Evolutionary conservation across 2,329 filamentous ascomycete species (phyloP).

Genomic region (Colletotrichum sp.): DNA sequence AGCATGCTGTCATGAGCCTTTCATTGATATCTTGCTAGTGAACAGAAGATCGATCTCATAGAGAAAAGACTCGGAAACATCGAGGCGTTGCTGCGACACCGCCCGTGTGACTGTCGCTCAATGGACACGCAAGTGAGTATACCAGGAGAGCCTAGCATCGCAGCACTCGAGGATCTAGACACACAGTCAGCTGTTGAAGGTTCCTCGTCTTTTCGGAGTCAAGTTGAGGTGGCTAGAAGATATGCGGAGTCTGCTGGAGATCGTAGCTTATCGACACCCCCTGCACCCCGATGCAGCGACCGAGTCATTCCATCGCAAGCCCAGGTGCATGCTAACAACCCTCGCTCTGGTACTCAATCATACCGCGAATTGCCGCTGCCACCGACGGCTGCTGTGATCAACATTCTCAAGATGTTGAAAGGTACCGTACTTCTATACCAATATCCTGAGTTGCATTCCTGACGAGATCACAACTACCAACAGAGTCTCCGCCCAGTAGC

Average conservation of each 20-base stretch:
- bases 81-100: not conserved
- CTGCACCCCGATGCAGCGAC: not conserved
- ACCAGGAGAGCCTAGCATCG: not conserved
- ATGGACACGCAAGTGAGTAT: not conserved
- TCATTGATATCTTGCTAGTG: not conserved
- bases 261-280: not conserved
- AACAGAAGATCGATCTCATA: not conserved
- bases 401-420: not conserved
- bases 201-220: not conserved
- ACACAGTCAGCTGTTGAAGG: not conserved
- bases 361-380: not conserved
- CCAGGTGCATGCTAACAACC: not conserved
- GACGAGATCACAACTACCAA: not conserved
- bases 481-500: not conserved
- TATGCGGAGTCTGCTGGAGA: not conserved
- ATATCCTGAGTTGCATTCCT: not conserved
- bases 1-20: not conserved
- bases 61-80: not conserved
- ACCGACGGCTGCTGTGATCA: not conserved
- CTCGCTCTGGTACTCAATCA: not conserved
- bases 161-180: not conserved
- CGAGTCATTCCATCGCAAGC: not conserved
- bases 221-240: not conserved
- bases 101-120: not conserved
- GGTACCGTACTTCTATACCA: not conserved